Evolutionary conservation across 306 rosid species (phyloP), one percentile per base, ranked within the genome.

Genomic region (Trifolium repens): DNA sequence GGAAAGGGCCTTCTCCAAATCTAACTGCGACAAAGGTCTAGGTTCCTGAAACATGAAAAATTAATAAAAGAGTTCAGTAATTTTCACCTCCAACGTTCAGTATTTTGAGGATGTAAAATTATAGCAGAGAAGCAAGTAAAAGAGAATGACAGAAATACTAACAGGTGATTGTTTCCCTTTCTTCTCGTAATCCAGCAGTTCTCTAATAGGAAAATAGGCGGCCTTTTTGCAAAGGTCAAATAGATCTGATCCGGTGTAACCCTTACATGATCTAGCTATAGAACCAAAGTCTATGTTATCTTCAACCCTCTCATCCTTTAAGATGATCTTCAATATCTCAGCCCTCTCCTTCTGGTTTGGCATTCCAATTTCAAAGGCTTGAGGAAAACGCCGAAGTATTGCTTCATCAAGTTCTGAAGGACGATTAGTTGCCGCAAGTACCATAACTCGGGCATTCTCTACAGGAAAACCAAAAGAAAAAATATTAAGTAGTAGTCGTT

Each of bases 361-460:
- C 50, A 88, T 49, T 72, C 97, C 98, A 70, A 96, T 90, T 82
- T 96, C 98, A 85, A 96, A 96, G 62, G 99, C 88, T 76, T 96
- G 99, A 79, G 99, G 96, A 85, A 96, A 92, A 55, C 99, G 99
- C 27, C 99, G 73, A 54, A 96, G 99, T 66, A 96, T 96, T 66
- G 99, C 99, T 87, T 96, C 99, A 79, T 96, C 99, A 66, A 96
- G 97, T 80, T 96, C 99, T 47, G 99, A 92, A 68, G 99, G 99
- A 50, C 99, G 99, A 85, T 96, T 96, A 27, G 99, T 96, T 15
- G 99, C 99, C 46, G 97, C 93, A 79, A 96, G 97, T 71, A 96
- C 99, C 99, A 96, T 89, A 35, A 96, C 96, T 71, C 79, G 97
- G 71, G 99, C 98, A 84, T 85, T 88, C 81, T 89, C 99, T 96